phyloP scores from a whole-genome alignment of 2,329 filamentous ascomycete species.

The Pleurostoma richardsiae region DNA sequence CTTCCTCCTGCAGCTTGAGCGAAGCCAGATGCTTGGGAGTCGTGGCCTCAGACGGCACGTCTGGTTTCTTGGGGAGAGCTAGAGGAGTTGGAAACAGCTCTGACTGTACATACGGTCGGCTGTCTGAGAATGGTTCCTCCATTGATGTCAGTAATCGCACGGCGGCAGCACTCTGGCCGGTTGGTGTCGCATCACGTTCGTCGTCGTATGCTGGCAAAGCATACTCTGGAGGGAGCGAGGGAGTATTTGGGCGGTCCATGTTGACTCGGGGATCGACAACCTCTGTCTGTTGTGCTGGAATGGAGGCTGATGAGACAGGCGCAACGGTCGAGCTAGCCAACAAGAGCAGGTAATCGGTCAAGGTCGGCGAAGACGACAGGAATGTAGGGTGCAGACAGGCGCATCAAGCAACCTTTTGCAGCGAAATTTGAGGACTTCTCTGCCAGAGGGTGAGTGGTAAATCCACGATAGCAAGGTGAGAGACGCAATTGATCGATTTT shows the following conservation, averaged over 20 bases:
- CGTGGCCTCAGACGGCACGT: slow-evolving; percentile 20
- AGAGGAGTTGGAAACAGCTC: slow-evolving; percentile 17
- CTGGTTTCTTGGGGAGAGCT: slow-evolving; percentile 13
- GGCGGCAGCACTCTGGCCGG: slow-evolving; percentile 43
- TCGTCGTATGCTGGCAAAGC: slow-evolving; percentile 52
- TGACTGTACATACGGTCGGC: slow-evolving; percentile 49
- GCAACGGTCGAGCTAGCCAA: not conserved
- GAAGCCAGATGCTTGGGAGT: slow-evolving; percentile 27
- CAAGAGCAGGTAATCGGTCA: not conserved
- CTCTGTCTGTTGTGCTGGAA: not conserved
- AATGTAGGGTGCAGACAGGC: not conserved
- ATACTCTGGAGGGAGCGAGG: slow-evolving; percentile 52
- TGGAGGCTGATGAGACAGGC: not conserved
- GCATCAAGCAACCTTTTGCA: not conserved
- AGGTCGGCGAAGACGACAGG: not conserved
- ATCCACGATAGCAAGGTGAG: not conserved
- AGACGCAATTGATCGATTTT: not conserved
- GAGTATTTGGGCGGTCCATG: slow-evolving; percentile 48
- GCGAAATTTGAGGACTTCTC: not conserved
- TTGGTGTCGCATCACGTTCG: slow-evolving; percentile 42
- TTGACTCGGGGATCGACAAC: slow-evolving; percentile 4
- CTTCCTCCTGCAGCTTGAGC: slow-evolving; percentile 33
- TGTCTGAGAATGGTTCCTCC: slow-evolving; percentile 45
- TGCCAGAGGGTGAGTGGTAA: not conserved
- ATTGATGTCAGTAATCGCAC: slow-evolving; percentile 59